Base-by-base conservation (phyloP, 176 grass and related monocot genomes). In the Avena atlantica region DNA sequence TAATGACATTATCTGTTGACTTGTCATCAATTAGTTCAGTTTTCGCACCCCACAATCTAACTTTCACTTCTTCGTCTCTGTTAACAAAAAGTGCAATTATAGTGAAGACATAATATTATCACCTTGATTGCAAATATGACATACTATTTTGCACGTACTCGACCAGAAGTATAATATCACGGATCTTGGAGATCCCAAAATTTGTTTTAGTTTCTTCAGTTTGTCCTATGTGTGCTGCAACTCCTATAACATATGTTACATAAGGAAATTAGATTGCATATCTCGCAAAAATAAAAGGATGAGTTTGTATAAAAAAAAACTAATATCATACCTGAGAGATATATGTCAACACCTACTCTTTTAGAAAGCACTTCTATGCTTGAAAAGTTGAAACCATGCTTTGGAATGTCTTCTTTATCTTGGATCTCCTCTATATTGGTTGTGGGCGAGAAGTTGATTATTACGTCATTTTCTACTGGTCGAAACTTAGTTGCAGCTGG, bases 11-110 rank as follows among this genome's bases (percentile, higher is more conserved):
- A 4, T 27, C 34, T 25, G 10, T 60, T 48, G 69, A 24, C 17
- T 2, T 19, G 3, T 1, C 29, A 78, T 55, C 12, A 0, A 76
- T n/a, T 85, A 48, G 57, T 8, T 50, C 56, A 74, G 25, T 10
- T 75, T 84, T 84, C 9, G 1, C 9, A 10, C 34, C 31, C 70
- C 42, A 84, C 10, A 84, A 51, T 36, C 56, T 63, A 63, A 84
- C 70, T 31, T 49, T 84, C 0, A 71, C 50, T 25, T 57, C 50
- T 49, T 84, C 0, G 15, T 63, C 55, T 21, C 70, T 62, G 47
- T 14, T 2, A 75, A 51, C n/a, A 50, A 49, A 27, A 27, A 51
- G 42, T 29, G 14, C 17, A 76, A 76, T 10, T 16, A 51, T 5
- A 17, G 23, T 52, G 12, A 74, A 48, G 8, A 74, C 11, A 24